Evolutionary conservation across 768 basidiomycete species (phyloP).

Genomic region (Naganishia antarctica): DNA sequence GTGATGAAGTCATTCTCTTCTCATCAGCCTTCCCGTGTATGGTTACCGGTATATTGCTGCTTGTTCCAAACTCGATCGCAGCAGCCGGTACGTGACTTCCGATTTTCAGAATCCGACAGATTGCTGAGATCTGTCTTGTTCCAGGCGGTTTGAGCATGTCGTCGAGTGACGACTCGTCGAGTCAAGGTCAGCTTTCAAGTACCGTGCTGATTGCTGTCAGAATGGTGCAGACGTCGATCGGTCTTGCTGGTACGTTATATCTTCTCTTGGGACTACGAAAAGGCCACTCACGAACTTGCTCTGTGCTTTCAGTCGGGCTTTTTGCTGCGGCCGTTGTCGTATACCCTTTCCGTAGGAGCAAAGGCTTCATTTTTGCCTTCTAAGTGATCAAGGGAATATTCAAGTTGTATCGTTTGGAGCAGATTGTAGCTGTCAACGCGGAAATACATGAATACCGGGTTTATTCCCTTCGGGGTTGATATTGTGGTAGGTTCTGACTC

Average conservation of each 20-base stretch:
- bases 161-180: constrained; percentile 16
- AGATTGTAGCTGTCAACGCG: background rate
- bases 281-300: too few relatives aligned
- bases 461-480: too few relatives aligned
- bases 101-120: background rate
- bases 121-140: background rate
- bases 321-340: constrained; percentile 38
- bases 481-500: too few relatives aligned
- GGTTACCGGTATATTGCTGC: constrained; percentile 39
- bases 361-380: constrained; percentile 40
- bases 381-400: background rate
- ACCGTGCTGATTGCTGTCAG: constrained; percentile 32
- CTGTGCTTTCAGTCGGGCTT: constrained; percentile 32
- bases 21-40: constrained; percentile 37
- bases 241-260: constrained; percentile 31
- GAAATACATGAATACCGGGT: background rate
- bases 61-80: constrained; percentile 40
- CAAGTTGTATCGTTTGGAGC: background rate
- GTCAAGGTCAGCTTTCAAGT: constrained; percentile 11
- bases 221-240: constrained; percentile 41
- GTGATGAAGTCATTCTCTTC: background rate
- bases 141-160: constrained; percentile 21
- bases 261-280: too few relatives aligned
- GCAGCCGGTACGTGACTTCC: constrained; percentile 37
- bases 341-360: constrained; percentile 40